A percentile compares a stretch with the other conserved stretches of the same genome.
These are phyloP conservation scores for Tetraselmis striata DNA, from an alignment of 139 green algal species.

Conservation along the genomic window DNA sequence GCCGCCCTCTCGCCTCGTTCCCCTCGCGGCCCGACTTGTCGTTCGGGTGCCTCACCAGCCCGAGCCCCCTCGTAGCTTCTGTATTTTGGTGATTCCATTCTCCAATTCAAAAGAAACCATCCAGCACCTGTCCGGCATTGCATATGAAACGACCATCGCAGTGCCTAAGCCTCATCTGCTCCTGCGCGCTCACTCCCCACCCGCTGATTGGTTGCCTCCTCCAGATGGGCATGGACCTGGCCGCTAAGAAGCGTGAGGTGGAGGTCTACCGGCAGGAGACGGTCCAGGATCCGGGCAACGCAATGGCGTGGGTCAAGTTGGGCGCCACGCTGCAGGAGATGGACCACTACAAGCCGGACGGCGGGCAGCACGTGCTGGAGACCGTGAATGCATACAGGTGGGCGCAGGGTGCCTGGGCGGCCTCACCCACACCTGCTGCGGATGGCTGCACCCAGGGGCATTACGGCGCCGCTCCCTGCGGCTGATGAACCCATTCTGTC, in stretches of 20 bases:
- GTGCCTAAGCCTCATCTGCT: neutral
- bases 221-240: neutral
- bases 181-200: neutral
- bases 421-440: neutral
- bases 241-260: neutral
- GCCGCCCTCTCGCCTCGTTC: neutral
- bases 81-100: neutral
- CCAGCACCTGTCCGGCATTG: neutral
- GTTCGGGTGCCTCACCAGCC: neutral
- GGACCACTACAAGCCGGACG: neutral
- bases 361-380: neutral
- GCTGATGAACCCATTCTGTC: neutral
- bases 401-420: neutral
- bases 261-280: neutral
- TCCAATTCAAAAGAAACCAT: too few relatives aligned
- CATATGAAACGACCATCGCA: neutral
- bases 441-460: too few relatives aligned
- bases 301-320: neutral
- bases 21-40: neutral
- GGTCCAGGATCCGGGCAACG: neutral
- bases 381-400: neutral
- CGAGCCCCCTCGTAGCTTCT: neutral
- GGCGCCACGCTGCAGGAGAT: neutral
- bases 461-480: neutral
- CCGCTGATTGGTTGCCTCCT: neutral